Evolutionary conservation across 176 grass and related monocot genomes (phyloP).

Genomic region (Saccharum spontaneum): DNA sequence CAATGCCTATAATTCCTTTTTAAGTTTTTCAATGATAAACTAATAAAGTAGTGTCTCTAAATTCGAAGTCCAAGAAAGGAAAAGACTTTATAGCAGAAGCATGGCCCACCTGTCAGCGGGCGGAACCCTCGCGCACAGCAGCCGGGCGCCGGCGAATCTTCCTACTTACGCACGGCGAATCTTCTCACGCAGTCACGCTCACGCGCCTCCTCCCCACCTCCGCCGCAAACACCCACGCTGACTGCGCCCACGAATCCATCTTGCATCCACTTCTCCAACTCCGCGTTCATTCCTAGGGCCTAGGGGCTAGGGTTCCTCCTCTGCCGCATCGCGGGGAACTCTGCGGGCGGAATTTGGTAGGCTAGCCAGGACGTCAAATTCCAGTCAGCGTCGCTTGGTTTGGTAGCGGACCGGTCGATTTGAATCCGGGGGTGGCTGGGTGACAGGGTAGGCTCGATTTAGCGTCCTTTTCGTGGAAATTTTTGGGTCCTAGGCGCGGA

Average conservation of each 20-base stretch:
- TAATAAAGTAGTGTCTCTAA: too few species aligned
- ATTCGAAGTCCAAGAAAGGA: too few species aligned
- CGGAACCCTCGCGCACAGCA: neutral
- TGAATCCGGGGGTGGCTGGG: neutral
- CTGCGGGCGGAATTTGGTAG: neutral
- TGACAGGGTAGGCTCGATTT: neutral
- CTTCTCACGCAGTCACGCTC: neutral
- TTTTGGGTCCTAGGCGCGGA: neutral
- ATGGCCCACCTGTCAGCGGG: neutral
- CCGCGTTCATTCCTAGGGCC: neutral
- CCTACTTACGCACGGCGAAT: neutral
- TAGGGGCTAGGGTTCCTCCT: neutral
- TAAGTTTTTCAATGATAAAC: too few species aligned
- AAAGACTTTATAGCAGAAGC: neutral
- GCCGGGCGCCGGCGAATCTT: neutral
- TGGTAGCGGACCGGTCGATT: neutral
- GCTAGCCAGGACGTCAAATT: neutral
- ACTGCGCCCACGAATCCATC: neutral
- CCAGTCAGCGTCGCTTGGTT: neutral
- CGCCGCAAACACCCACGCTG: neutral
- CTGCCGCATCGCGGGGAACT: neutral
- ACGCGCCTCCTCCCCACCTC: neutral
- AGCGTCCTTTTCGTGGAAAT: neutral
- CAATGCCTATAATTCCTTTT: too few species aligned
- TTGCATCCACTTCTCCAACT: neutral